phyloP scores from a whole-genome alignment of 2,329 filamentous ascomycete species.

The Colletotrichum lentis region DNA sequence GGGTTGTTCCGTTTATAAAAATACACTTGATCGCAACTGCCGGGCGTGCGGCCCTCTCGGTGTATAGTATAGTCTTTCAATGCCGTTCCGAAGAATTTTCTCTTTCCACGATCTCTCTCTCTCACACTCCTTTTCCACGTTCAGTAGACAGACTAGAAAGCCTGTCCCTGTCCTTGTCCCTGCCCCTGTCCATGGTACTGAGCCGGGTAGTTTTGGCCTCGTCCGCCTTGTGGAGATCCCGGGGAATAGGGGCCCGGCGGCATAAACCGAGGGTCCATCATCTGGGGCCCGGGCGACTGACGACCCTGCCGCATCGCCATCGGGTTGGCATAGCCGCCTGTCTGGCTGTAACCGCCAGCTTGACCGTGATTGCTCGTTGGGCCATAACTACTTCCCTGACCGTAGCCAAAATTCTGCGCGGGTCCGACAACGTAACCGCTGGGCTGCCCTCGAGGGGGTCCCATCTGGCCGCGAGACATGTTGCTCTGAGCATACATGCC shows the following conservation, averaged over 20 bases:
- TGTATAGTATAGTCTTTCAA: neutral
- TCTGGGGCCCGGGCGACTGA: constrained; percentile 41
- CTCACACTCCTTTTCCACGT: neutral
- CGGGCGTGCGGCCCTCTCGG: neutral
- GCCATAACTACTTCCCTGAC: constrained; percentile 16
- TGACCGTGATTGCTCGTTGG: constrained; percentile 18
- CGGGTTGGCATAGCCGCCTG: constrained; percentile 29
- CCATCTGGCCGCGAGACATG: constrained; percentile 34
- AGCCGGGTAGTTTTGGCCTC: constrained; percentile 25
- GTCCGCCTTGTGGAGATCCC: constrained; percentile 31
- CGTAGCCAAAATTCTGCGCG: constrained; percentile 25
- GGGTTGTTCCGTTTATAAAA: constrained; percentile 5
- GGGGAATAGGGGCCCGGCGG: constrained; percentile 38
- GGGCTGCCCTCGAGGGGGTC: constrained; percentile 15
- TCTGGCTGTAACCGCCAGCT: constrained; percentile 19
- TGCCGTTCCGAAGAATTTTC: neutral
- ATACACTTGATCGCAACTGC: neutral
- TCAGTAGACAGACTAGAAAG: constrained; percentile 25
- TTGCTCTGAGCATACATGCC: constrained; percentile 35
- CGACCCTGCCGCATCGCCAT: constrained; percentile 44
- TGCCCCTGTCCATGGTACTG: constrained; percentile 51
- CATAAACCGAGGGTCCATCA: constrained; percentile 43
- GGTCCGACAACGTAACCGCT: constrained; percentile 20
- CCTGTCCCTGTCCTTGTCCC: constrained; percentile 51
- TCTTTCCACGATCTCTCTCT: neutral